These are phyloP conservation scores for Amauroascus niger DNA, from an alignment of 2,329 filamentous ascomycete species.

Conservation along the genomic window DNA sequence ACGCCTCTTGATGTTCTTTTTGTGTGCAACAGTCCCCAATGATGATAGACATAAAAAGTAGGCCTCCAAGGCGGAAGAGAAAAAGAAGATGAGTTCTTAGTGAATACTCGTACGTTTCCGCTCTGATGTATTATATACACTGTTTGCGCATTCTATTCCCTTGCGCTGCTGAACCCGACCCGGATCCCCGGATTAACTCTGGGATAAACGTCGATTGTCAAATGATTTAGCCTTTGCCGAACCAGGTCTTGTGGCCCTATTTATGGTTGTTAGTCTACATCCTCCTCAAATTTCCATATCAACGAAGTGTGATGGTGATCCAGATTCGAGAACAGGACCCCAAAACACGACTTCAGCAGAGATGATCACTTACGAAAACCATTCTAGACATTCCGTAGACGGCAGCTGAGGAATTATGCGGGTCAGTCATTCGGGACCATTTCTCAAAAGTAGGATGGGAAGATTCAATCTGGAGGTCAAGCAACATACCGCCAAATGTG, in stretches of 20 bases:
- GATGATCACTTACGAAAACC: constrained; percentile 32
- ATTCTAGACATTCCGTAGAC: constrained; percentile 39
- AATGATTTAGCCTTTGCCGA: constrained; percentile 22
- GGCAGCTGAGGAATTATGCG: constrained; percentile 20
- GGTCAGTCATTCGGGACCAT: neutral
- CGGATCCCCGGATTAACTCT: neutral
- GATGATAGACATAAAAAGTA: no score
- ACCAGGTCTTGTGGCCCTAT: constrained; percentile 58
- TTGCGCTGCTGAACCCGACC: neutral
- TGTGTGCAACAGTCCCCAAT: no score
- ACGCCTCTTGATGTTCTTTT: no score
- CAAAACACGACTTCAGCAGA: neutral
- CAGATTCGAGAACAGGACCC: neutral
- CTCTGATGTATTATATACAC: constrained; percentile 9
- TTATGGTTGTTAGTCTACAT: constrained; percentile 8
- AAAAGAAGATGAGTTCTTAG: neutral
- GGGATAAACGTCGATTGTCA: constrained; percentile 18
- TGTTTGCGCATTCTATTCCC: neutral
- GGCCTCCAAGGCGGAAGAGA: no score
- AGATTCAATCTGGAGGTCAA: no score
- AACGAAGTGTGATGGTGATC: neutral
- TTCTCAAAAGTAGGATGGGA: neutral
- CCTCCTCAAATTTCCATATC: constrained; percentile 14
- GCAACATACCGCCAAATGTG: constrained; percentile 40
- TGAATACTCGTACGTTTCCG: neutral